Conservation (phyloP, 306 rosid genomes). For the apple (Malus domestica) region ASM211411v1 NC_041798.1:39431501-39432000, state of each 20-base stretch:
- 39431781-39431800: neutral
- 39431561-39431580: neutral
- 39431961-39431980: neutral
- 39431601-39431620: neutral
- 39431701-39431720: neutral
- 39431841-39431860: conserved; percentile 24
- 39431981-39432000: too few species aligned
- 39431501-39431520: too few species aligned
- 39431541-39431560: neutral
- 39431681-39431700: conserved; percentile 11
- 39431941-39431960: neutral
- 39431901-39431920: conserved; percentile 55
- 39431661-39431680: neutral
- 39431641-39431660: neutral
- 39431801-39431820: neutral
- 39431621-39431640: neutral
- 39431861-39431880: conserved; percentile 44
- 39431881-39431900: conserved; percentile 40
- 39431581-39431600: neutral
- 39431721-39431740: neutral
- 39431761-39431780: neutral
- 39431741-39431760: neutral
- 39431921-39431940: conserved; percentile 38
- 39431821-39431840: conserved; percentile 20
- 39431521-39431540: neutral